A percentile compares a stretch with the other conserved stretches of the same genome.
Conservation (phyloP, 441 rosid genomes). For the Gossypium trilobum region DNA sequence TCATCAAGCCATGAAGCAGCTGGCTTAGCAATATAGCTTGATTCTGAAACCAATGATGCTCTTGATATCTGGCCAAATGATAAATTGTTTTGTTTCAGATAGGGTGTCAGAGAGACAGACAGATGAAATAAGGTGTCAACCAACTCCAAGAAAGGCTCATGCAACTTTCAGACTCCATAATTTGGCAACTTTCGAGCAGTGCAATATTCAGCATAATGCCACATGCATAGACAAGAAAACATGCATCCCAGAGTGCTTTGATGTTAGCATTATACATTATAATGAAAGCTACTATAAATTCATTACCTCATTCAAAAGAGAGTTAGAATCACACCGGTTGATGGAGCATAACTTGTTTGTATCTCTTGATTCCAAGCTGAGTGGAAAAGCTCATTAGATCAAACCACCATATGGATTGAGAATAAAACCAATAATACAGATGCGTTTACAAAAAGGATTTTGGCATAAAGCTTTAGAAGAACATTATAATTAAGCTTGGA, state of each 20-base stretch:
- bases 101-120: neutral
- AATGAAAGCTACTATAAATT: neutral
- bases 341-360: constrained; percentile 92
- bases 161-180: neutral
- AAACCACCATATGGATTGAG: neutral
- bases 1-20: constrained; percentile 99
- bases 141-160: neutral
- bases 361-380: constrained; percentile 85
- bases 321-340: constrained; percentile 75
- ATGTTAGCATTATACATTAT: neutral
- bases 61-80: constrained; percentile 48
- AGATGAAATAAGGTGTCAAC: constrained; percentile 7
- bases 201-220: neutral
- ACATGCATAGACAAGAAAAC: neutral
- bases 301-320: constrained; percentile 84
- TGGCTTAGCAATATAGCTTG: constrained; percentile 92
- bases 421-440: neutral
- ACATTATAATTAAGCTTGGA: neutral
- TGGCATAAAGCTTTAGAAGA: neutral
- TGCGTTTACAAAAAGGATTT: neutral
- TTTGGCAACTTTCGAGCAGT: neutral
- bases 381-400: constrained; percentile 22
- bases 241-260: neutral
- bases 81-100: neutral
- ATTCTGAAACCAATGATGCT: constrained; percentile 66